phyloP scores from a whole-genome alignment of 805 yeast species.

The Spathaspora passalidarum region DNA sequence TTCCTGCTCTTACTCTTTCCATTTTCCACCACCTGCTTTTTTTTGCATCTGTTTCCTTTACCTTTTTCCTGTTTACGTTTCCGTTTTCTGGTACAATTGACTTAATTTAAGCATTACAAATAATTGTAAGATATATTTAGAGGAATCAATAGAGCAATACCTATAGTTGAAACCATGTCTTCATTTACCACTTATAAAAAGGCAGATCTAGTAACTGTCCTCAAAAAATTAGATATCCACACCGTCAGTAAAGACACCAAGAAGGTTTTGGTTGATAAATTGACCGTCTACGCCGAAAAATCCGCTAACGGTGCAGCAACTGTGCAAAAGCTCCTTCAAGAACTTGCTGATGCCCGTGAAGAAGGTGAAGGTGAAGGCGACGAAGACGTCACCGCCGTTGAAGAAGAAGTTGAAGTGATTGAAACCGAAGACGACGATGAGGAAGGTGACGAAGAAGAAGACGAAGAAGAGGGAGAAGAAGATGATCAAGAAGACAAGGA shows the following conservation, averaged over 20 bases:
- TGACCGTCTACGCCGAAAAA: constrained; percentile 25
- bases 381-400: constrained; percentile 15
- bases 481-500: constrained; percentile 35
- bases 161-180: constrained; percentile 23
- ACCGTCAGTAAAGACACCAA: constrained; percentile 40
- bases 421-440: constrained; percentile 18
- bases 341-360: constrained; percentile 12
- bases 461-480: constrained; percentile 24
- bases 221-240: constrained; percentile 32
- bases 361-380: constrained; percentile 19
- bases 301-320: constrained; percentile 20
- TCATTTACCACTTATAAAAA: constrained; percentile 34
- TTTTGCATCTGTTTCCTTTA: background rate
- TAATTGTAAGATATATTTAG: background rate
- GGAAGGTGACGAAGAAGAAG: constrained; percentile 18
- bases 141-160: background rate
- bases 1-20: constrained; percentile 1
- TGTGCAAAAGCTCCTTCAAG: constrained; percentile 15
- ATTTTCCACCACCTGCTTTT: background rate
- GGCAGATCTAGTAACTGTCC: constrained; percentile 37
- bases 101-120: background rate
- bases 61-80: background rate
- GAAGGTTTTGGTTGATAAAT: constrained; percentile 37
- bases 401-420: constrained; percentile 20
- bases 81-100: background rate